These are phyloP conservation scores for Dendrobium catenatum DNA, from an alignment of 106 monocot species.

Conservation along the genomic window DNA sequence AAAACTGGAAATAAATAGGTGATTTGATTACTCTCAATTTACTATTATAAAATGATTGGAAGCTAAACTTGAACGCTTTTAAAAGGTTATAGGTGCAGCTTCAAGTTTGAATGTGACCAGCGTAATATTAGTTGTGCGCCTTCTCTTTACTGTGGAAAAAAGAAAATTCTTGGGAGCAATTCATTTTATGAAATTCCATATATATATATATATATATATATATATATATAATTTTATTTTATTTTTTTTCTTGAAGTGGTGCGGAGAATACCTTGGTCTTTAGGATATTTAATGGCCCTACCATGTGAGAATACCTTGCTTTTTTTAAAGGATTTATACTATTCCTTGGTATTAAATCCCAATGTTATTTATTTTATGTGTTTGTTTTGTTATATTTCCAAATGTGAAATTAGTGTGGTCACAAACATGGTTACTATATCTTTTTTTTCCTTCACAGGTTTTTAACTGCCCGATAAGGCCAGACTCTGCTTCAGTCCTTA, in stretches of 20 bases:
- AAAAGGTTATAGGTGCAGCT: no score
- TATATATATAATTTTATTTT: background rate
- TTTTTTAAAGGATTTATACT: background rate
- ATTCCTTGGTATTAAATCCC: background rate
- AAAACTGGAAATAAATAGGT: no score
- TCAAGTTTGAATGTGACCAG: background rate
- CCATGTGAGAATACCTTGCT: background rate
- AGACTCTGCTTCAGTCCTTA: slow-evolving; percentile 59
- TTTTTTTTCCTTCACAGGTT: slow-evolving; percentile 28
- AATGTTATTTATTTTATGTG: background rate
- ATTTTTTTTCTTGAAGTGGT: background rate
- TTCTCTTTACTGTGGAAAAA: background rate
- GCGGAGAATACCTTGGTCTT: background rate
- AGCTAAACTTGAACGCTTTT: background rate
- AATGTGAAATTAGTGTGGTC: background rate
- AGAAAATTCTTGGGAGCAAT: background rate
- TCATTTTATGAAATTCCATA: background rate
- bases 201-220: background rate
- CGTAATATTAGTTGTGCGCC: background rate
- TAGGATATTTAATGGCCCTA: background rate
- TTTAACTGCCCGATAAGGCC: slow-evolving; percentile 75
- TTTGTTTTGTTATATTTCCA: background rate
- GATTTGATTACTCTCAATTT: no score
- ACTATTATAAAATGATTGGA: no score
- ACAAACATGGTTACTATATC: background rate